Percentiles rank a stretch among this genome's conserved stretches.
Conservation (phyloP, 768 basidiomycete species). For the Lactarius trivialis region DNA sequence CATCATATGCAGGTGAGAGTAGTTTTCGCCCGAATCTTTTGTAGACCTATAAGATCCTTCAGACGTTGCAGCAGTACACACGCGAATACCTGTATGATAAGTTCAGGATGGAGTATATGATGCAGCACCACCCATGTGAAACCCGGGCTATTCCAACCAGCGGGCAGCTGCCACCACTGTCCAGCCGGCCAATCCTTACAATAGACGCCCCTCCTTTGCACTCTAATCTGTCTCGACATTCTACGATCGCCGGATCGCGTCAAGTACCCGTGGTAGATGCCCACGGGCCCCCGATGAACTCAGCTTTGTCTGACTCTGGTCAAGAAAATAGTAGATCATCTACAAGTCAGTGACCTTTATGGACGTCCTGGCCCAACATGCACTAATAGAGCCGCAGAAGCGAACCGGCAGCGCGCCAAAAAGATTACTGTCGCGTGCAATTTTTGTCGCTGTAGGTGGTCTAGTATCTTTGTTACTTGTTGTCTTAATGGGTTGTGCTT, state of each 20-base stretch:
- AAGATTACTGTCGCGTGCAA: conserved; percentile 89
- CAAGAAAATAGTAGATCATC: conserved; percentile 30
- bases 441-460: conserved; percentile 76
- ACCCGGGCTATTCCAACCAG: conserved; percentile 10
- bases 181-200: conserved; percentile 21
- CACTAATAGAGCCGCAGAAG: conserved; percentile 36
- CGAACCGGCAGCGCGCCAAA: conserved; percentile 64
- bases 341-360: conserved; percentile 34
- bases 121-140: conserved; percentile 33
- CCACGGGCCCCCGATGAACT: conserved; percentile 15
- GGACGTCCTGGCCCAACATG: conserved; percentile 4
- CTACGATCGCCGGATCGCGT: conserved; percentile 34
- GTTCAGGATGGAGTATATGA: conserved; percentile 54
- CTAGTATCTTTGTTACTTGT: conserved; percentile 15
- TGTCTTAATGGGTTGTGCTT: conserved; percentile 19
- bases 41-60: conserved; percentile 11
- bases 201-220: conserved; percentile 19
- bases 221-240: conserved; percentile 14
- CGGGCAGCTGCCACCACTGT: conserved; percentile 33
- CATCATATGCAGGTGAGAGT: conserved; percentile 79
- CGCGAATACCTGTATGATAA: conserved; percentile 77
- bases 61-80: conserved; percentile 84
- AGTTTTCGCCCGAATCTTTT: conserved; percentile 1
- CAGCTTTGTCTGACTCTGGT: conserved; percentile 22
- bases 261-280: conserved; percentile 34